These are phyloP conservation scores for Aspergillus eucalypticola DNA, from an alignment of 2,329 filamentous ascomycete species.

Conservation along the genomic window DNA sequence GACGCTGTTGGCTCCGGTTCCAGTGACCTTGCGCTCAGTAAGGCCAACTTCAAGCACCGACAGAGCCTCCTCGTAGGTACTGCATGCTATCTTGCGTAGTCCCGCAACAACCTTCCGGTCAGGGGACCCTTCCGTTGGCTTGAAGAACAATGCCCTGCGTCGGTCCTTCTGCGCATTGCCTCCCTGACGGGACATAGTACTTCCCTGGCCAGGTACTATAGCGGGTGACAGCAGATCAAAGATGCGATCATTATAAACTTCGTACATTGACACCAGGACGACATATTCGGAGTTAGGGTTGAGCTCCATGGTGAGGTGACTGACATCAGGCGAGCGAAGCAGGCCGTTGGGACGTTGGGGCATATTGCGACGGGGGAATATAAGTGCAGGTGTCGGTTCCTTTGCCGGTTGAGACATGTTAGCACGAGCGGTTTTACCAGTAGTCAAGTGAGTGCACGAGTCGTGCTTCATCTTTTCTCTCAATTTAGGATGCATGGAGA, in stretches of 20 bases:
- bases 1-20: slow-evolving; percentile 89
- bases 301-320: slow-evolving; percentile 65
- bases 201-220: slow-evolving; percentile 43
- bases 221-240: slow-evolving; percentile 78
- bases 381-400: slow-evolving; percentile 60
- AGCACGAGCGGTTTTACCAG: slow-evolving; percentile 34
- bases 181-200: slow-evolving; percentile 43
- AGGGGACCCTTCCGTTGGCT: slow-evolving; percentile 80
- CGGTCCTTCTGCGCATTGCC: slow-evolving; percentile 64
- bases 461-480: slow-evolving; percentile 19
- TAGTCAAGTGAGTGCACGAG: slow-evolving; percentile 18
- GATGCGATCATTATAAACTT: slow-evolving; percentile 98
- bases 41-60: slow-evolving; percentile 88
- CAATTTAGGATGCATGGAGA: slow-evolving; percentile 4
- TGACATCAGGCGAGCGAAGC: slow-evolving; percentile 73
- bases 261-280: slow-evolving; percentile 94
- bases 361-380: slow-evolving; percentile 58
- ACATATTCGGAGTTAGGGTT: slow-evolving; percentile 77
- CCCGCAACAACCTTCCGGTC: slow-evolving; percentile 95
- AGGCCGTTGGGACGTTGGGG: slow-evolving; percentile 70
- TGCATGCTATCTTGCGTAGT: slow-evolving; percentile 84
- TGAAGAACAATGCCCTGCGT: slow-evolving; percentile 85
- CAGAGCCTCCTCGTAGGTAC: slow-evolving; percentile 76
- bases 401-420: slow-evolving; percentile 47
- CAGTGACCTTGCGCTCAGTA: slow-evolving; percentile 81